These are phyloP conservation scores for Aspergillus spinulosporus DNA, from an alignment of 2,329 filamentous ascomycete species.

Conservation along the genomic window DNA sequence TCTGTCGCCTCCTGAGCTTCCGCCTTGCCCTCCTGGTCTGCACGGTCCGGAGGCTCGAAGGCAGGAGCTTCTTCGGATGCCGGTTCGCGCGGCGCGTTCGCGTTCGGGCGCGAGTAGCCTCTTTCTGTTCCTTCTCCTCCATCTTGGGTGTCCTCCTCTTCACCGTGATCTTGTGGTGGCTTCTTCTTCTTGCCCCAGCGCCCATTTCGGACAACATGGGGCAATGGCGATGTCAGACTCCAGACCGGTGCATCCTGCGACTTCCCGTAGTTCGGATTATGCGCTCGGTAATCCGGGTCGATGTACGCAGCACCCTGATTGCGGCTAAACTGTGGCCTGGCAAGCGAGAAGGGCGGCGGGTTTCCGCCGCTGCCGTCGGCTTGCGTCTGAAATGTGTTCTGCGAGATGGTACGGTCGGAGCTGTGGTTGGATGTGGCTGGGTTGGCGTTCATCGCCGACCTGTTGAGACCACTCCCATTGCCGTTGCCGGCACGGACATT, in stretches of 20 bases:
- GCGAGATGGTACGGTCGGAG: too few species aligned
- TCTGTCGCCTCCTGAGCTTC: slow-evolving; percentile 17
- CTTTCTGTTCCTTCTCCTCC: neutral
- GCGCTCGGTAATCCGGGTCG: slow-evolving; percentile 24
- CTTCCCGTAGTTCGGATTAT: slow-evolving; percentile 54
- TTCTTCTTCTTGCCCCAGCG: neutral
- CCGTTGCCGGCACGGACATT: too few species aligned
- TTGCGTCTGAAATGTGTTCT: too few species aligned
- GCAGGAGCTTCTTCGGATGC: neutral
- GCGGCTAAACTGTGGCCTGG: neutral
- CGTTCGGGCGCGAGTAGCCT: neutral
- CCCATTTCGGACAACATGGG: slow-evolving; percentile 49
- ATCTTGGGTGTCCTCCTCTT: neutral
- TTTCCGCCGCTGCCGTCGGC: neutral
- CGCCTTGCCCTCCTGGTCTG: neutral
- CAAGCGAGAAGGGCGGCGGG: neutral
- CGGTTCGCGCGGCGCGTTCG: neutral
- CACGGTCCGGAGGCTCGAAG: neutral
- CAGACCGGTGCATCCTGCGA: slow-evolving; percentile 50
- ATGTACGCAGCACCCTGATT: slow-evolving; percentile 13
- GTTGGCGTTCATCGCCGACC: too few species aligned
- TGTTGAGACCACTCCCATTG: too few species aligned
- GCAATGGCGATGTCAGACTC: slow-evolving; percentile 53
- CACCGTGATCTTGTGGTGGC: too few species aligned
- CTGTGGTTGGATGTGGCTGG: too few species aligned